Evolutionary conservation across 2,329 filamentous ascomycete genomes (phyloP), one percentile per base, ranked within the genome.

Genomic region (Fusarium chuoi): DNA sequence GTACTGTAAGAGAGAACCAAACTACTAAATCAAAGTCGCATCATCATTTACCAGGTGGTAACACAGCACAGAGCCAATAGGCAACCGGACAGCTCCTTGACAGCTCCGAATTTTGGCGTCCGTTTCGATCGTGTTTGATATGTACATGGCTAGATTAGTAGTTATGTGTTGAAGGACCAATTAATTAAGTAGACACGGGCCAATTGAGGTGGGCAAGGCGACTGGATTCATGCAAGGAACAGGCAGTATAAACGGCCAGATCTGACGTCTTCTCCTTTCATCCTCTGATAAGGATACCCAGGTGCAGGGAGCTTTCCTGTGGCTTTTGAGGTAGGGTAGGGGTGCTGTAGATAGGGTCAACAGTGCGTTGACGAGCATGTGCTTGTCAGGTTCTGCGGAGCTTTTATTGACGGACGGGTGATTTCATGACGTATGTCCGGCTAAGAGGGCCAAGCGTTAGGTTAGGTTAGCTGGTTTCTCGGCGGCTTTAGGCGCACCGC

Each of bases 1-100:
- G 44, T 45, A 45, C 17, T 46, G 44, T 12, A 38, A 38, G n/a
- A 38, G 33, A 18, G 26, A 38, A 51, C 35, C 39, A 49, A 39
- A 33, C 45, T 59, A 72, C n/a, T n/a, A n/a, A n/a, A 49, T 24
- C 38, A 48, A 49, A 35, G 46, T 57, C 73, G 26, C 59, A 72
- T 71, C 63, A 73, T 65, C 55, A 70, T 65, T 65, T 65, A 55
- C 59, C 39, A 14, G 45, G 59, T 73, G 55, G 45, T 73, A 48
- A 70, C 65, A 73, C 56, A 71, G 63, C 60, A 46, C 35, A 22
- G 15, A 56, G 39, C 46, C 26, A 56, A 48, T 35, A 44, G 36
- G 30, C 20, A 59, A 15, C 42, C 24, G 22, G 35, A 28, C 44
- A 42, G 28, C 44, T 46, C 49, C n/a, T 26, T 41, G 44, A 42